Evolutionary conservation across 345 rosid genomes (phyloP), one percentile per base, ranked within the genome.

Genomic region (Aegle marmelos): DNA sequence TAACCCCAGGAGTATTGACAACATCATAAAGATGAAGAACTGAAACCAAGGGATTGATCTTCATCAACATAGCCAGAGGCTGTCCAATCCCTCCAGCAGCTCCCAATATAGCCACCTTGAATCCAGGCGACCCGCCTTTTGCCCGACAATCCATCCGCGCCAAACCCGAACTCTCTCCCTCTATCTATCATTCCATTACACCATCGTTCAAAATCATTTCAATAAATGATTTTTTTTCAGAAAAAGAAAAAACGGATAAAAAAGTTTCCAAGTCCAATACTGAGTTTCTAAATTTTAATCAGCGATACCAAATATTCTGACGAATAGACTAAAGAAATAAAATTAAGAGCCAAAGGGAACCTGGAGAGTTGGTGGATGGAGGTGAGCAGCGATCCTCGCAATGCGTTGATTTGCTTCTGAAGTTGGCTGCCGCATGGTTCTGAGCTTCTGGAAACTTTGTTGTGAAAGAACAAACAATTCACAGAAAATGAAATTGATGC

Each of bases 81-180:
- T 96, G 98, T 14, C 99, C 99, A 1, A 94, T 96, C 37, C 99
- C 99, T 9, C 99, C 98, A 3, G 98, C 97, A 30, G 99, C 99
- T 73, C 99, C 98, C 78, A 96, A 76, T 73, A 96, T 86, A 2
- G 94, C 99, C 30, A 96, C 99, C 79, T 94, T 96, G 81, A 91
- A 96, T 61, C 98, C 98, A 0, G 92, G 75, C 2, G 98, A 89
- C 41, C 92, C 98, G 5, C 99, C 98, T 88, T 94, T 90, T 25
- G 98, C 95, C 82, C 97, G 84, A 83, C 98, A 96, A 77, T 73
- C 81, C 65, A 78, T 88, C 77, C 87, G 81, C 16, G 63, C 74
- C 84, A 91, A 48, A 67, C 88, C 89, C 70, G 83, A 80, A 77
- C 76, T 73, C 69, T 83, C 50, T 45, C 17, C 88, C 82, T 74